These are phyloP conservation scores for Prunus mira DNA, from an alignment of 306 rosid species.

Conservation along the genomic window DNA sequence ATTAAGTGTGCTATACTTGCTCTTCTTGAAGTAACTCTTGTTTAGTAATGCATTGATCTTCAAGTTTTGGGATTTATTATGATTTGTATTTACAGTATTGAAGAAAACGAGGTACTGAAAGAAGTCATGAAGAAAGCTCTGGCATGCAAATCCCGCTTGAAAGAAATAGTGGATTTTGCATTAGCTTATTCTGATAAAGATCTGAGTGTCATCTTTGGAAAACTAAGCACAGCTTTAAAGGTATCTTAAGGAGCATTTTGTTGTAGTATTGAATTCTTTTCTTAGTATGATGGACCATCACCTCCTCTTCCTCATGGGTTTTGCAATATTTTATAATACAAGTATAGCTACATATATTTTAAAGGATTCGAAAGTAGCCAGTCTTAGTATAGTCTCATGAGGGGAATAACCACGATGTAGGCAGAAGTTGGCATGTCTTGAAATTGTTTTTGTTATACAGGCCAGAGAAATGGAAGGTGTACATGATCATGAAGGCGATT, in stretches of 20 bases:
- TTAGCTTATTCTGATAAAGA: slow-evolving; percentile 47
- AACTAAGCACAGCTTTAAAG: slow-evolving; percentile 62
- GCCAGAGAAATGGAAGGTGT: slow-evolving; percentile 65
- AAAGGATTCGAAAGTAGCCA: background rate
- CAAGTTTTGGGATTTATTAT: background rate
- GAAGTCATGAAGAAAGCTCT: slow-evolving; percentile 61
- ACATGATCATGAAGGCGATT: slow-evolving; percentile 40
- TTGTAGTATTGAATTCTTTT: slow-evolving; percentile 15
- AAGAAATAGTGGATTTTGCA: slow-evolving; percentile 47
- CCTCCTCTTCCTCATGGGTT: background rate
- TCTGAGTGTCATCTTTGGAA: slow-evolving; percentile 39
- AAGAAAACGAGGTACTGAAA: slow-evolving; percentile 58
- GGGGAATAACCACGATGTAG: background rate
- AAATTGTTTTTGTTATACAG: slow-evolving; percentile 32
- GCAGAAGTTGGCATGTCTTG: slow-evolving; percentile 15
- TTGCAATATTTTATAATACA: background rate
- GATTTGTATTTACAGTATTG: slow-evolving; percentile 49
- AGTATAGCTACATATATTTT: background rate
- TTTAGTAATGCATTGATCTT: background rate
- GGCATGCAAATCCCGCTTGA: slow-evolving; percentile 53
- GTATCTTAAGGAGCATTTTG: slow-evolving; percentile 30
- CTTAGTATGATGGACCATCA: background rate
- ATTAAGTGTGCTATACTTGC: slow-evolving; percentile 20
- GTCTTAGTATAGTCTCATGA: background rate
- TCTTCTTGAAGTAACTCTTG: background rate